Conservation (phyloP, 805 yeast species). For the Candida verbasci region DNA sequence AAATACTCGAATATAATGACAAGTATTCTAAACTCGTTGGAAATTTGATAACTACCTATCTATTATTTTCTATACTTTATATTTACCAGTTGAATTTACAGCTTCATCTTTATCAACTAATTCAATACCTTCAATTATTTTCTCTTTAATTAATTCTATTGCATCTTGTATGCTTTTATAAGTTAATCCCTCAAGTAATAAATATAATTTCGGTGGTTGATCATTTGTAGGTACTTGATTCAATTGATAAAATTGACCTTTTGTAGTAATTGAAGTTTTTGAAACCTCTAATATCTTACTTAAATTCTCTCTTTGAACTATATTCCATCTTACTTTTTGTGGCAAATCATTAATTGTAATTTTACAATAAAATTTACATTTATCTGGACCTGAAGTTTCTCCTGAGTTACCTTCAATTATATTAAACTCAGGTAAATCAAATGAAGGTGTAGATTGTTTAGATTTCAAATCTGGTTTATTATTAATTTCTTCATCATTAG, state of each 20-base stretch:
- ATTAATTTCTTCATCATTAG: constrained; percentile 13
- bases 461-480: background rate
- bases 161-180: constrained; percentile 58
- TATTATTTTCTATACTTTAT: too few species aligned
- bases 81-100: constrained; percentile 44
- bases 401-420: constrained; percentile 50
- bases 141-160: constrained; percentile 49
- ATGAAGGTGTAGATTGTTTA: constrained; percentile 1
- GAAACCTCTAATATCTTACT: constrained; percentile 65
- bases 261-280: constrained; percentile 72
- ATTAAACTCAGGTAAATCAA: constrained; percentile 38
- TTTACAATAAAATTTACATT: constrained; percentile 56
- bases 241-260: constrained; percentile 64
- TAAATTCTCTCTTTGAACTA: constrained; percentile 62
- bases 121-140: constrained; percentile 54
- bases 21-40: too few species aligned
- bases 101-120: constrained; percentile 42
- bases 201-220: constrained; percentile 65
- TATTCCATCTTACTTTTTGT: constrained; percentile 72
- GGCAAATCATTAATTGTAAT: constrained; percentile 84
- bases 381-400: constrained; percentile 54
- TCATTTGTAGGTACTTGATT: constrained; percentile 35
- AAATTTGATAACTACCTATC: too few species aligned
- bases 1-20: too few species aligned
- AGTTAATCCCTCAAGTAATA: constrained; percentile 71